Evolutionary conservation across 495 filamentous ascomycete species (phyloP).

Genomic region (Aeminium ludgeri): DNA sequence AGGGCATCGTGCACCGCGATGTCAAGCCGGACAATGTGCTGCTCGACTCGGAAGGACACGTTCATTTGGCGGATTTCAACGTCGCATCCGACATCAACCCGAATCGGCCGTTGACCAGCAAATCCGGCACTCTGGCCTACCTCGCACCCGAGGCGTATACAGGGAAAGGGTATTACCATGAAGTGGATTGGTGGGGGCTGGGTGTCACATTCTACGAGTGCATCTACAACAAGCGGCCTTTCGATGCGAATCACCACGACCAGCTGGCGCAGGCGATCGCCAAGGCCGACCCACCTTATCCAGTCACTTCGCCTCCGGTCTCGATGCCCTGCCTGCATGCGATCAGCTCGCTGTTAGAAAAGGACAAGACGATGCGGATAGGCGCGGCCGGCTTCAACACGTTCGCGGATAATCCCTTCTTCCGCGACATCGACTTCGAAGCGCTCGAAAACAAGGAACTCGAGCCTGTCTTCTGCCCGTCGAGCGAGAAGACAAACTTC

Average conservation of each 20-base stretch:
- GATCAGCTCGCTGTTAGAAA: constrained; percentile 63
- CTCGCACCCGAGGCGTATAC: constrained; percentile 90
- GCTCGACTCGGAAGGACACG: constrained; percentile 83
- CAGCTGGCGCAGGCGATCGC: constrained; percentile 64
- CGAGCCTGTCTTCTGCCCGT: constrained; percentile 79
- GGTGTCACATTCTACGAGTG: constrained; percentile 97
- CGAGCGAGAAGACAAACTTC: constrained; percentile 96
- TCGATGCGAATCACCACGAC: constrained; percentile 73
- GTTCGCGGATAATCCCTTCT: constrained; percentile 79
- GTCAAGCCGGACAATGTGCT: constrained; percentile 96
- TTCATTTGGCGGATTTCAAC: constrained; percentile 97
- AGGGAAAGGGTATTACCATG: constrained; percentile 66
- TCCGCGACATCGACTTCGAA: constrained; percentile 68
- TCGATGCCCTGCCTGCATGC: constrained; percentile 73
- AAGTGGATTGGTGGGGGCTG: constrained; percentile 97
- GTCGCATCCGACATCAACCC: constrained; percentile 84
- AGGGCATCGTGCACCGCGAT: constrained; percentile 90
- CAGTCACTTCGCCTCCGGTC: constrained; percentile 76
- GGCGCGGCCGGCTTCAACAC: constrained; percentile 61
- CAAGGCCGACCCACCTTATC: constrained; percentile 69
- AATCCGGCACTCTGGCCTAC: constrained; percentile 91
- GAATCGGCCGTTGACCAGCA: constrained; percentile 75
- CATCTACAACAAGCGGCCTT: constrained; percentile 97
- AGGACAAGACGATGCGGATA: constrained; percentile 62
- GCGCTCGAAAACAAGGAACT: constrained; percentile 77